Percentiles rank a stretch among this genome's conserved stretches.
Evolutionary conservation across 495 filamentous ascomycete species (phyloP).

Genomic region (Aspergillus heteromorphus): DNA sequence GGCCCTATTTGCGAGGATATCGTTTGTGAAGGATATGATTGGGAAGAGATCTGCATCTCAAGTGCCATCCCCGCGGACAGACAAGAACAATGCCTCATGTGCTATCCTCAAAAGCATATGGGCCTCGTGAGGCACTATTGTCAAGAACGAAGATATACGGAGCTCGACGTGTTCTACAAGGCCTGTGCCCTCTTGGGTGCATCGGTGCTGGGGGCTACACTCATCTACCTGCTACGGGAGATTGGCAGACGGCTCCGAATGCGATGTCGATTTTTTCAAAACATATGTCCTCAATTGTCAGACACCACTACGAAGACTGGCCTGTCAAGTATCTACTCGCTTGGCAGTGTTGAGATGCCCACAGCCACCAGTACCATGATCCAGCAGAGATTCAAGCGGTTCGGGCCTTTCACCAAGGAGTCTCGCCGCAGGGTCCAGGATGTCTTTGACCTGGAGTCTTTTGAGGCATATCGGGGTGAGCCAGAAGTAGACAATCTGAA

Average conservation of each 20-base stretch:
- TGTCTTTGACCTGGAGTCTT: constrained; percentile 7
- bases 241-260: not conserved
- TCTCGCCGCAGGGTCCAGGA: constrained; percentile 7
- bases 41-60: not conserved
- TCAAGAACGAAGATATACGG: not conserved
- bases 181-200: not conserved
- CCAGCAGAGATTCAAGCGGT: not conserved
- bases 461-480: not conserved
- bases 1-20: not conserved
- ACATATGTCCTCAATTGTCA: not conserved
- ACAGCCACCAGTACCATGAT: not conserved
- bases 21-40: not conserved
- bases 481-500: not conserved
- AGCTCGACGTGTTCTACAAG: constrained; percentile 1
- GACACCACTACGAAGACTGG: not conserved
- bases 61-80: not conserved
- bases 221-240: constrained; percentile 1
- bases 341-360: not conserved
- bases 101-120: constrained; percentile 1
- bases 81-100: not conserved
- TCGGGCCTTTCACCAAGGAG: not conserved
- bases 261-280: not conserved
- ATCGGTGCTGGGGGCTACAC: not conserved
- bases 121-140: not conserved
- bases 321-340: not conserved